phyloP scores from a whole-genome alignment of 371 early-diverging fungal genomes.

The Rhizomucor pusillus region DNA sequence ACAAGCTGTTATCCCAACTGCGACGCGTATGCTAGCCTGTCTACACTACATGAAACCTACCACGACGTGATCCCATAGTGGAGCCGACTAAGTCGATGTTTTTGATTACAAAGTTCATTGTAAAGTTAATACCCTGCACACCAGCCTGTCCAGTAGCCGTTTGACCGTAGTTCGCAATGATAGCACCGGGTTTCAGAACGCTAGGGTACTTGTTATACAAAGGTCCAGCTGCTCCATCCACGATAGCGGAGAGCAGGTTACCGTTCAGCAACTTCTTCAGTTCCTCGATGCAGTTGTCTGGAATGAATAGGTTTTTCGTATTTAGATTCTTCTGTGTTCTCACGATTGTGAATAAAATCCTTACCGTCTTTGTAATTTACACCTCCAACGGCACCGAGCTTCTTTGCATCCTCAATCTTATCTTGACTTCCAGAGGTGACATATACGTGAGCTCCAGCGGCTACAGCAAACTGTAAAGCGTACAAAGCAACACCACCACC shows the following conservation, averaged over 20 bases:
- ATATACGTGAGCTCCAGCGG: conserved; percentile 65
- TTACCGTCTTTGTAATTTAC: conserved; percentile 66
- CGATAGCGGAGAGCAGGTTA: conserved; percentile 51
- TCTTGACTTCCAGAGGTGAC: conserved; percentile 65
- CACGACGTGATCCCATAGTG: conserved; percentile 67
- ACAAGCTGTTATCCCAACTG: not conserved
- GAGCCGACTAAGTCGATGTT: conserved; percentile 62
- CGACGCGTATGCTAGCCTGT: not conserved
- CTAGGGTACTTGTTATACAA: conserved; percentile 34
- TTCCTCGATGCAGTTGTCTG: conserved; percentile 52
- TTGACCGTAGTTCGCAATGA: conserved; percentile 59
- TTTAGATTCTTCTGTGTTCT: too few relatives aligned
- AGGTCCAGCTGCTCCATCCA: conserved; percentile 72
- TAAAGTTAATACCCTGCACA: conserved; percentile 36
- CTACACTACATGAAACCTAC: not conserved
- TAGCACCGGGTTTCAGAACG: conserved; percentile 54
- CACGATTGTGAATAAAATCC: not conserved
- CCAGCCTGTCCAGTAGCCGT: conserved; percentile 30
- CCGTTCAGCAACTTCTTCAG: conserved; percentile 43
- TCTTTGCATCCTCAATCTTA: conserved; percentile 60
- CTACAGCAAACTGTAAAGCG: conserved; percentile 65
- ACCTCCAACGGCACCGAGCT: conserved; percentile 69
- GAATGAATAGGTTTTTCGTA: not conserved
- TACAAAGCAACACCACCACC: conserved; percentile 73
- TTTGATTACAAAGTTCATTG: conserved; percentile 51